Base-by-base conservation (phyloP, 495 filamentous ascomycete species). In the Cenococcum geophilum region DNA sequence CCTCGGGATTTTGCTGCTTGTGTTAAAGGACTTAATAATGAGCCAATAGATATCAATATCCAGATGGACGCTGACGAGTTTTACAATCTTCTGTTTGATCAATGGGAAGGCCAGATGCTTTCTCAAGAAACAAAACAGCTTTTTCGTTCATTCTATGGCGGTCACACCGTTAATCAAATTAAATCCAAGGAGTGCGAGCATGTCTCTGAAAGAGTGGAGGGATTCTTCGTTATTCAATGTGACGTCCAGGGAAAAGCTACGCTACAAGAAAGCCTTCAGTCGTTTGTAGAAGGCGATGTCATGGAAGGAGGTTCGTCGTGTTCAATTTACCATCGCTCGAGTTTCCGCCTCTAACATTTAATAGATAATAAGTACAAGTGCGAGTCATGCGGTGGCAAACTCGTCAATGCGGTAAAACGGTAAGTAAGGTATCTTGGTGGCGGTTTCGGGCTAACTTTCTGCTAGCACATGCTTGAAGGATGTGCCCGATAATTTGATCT, bases 31-130 rank as follows among this genome's bases (percentile, higher is more conserved):
- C 92, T 93, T 65, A 91, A 95, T 27, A 87, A 91, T 51, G 78
- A 84, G 18, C 77, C 81, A n/a, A 92, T 97, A 53, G 91, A 97
- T 73, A 84, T 92, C 25, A 84, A 83, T 20, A 80, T 89, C 43
- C 95, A 97, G 70, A 97, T 97, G 89, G 93, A 99, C 70, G 95
- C 96, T 14, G 95, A 97, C 64, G 91, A 96, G 69, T 99, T 97
- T 71, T 97, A 93, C 75, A 95, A 93, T 67, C 78, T 95, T 21
- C 79, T 97, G 0, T 93, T 97, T 67, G 91, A 96, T 67, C 82
- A 90, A 34, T 91, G 89, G 83, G 95, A 99, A 70, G 83, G 84
- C 5, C 89, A 96, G 68, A 85, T 97, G 58, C 72, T 81, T 23
- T 76, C 82, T 16, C 69, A 76, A 3, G 83, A 84, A 52, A 82